Evolutionary conservation across 345 rosid genomes (phyloP).

Genomic region (Eucalyptus marginata): DNA sequence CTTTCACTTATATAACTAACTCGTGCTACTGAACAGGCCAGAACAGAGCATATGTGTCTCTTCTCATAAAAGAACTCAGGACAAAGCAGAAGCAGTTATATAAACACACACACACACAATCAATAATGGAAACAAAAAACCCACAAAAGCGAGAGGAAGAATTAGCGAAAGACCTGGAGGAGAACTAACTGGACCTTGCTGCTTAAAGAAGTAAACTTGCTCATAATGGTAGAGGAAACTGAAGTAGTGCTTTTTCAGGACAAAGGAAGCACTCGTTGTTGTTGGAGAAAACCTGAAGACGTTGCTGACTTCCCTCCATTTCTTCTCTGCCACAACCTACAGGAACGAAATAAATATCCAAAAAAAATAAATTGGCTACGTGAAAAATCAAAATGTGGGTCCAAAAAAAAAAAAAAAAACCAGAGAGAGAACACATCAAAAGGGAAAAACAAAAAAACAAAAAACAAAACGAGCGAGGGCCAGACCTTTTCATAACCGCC

Average conservation of each 20-base stretch:
- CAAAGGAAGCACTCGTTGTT: conserved; percentile 95
- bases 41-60: background rate
- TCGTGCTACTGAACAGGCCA: background rate
- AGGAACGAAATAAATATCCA: background rate
- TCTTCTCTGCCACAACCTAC: conserved; percentile 93
- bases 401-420: background rate
- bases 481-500: conserved; percentile 91
- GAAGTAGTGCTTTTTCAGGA: conserved; percentile 76
- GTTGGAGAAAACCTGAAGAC: conserved; percentile 82
- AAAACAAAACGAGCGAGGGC: background rate
- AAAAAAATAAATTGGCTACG: background rate
- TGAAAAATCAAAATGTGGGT: background rate
- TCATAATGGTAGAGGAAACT: conserved; percentile 82
- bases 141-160: background rate
- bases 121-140: background rate
- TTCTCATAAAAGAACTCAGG: background rate
- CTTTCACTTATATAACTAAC: background rate
- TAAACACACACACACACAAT: background rate
- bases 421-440: background rate
- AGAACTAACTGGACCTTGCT: conserved; percentile 45
- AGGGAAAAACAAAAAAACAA: background rate
- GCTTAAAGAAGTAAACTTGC: conserved; percentile 69
- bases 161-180: conserved; percentile 31
- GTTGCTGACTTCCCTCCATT: conserved; percentile 97
- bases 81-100: background rate